phyloP scores from a whole-genome alignment of 345 rosid genomes.

The Fremontodendron californicum region DNA sequence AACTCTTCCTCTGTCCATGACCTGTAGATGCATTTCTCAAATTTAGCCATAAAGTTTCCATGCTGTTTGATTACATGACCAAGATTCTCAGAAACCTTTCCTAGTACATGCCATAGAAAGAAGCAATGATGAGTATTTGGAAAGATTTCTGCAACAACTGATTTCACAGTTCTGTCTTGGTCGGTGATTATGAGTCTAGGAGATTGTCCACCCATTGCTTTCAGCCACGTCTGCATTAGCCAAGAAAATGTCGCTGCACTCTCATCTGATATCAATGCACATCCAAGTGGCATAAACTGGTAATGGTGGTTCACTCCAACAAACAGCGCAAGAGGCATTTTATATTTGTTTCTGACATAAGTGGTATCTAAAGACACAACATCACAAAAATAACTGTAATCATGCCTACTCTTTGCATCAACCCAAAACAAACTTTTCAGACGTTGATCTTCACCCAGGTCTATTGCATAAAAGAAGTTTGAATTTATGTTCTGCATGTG shows the following conservation, averaged over 20 bases:
- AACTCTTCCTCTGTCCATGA: slow-evolving; percentile 64
- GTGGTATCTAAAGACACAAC: slow-evolving; percentile 58
- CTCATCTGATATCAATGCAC: slow-evolving; percentile 62
- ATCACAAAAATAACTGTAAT: slow-evolving; percentile 52
- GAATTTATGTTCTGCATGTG: slow-evolving; percentile 50
- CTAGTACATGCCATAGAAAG: slow-evolving; percentile 56
- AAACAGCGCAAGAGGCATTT: slow-evolving; percentile 59
- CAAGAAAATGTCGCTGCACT: slow-evolving; percentile 49
- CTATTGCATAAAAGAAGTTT: slow-evolving; percentile 63
- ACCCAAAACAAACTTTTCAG: slow-evolving; percentile 59
- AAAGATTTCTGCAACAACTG: slow-evolving; percentile 41
- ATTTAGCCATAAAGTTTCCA: slow-evolving; percentile 45
- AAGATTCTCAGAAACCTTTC: slow-evolving; percentile 53
- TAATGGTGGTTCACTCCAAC: slow-evolving; percentile 69
- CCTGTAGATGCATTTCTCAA: slow-evolving; percentile 61
- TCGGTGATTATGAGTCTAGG: slow-evolving; percentile 60
- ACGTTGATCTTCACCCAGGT: slow-evolving; percentile 56
- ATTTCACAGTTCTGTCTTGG: slow-evolving; percentile 40
- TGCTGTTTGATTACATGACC: slow-evolving; percentile 46
- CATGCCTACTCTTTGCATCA: slow-evolving; percentile 65
- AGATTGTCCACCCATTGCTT: slow-evolving; percentile 59
- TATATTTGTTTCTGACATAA: slow-evolving; percentile 56
- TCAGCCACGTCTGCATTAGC: slow-evolving; percentile 65
- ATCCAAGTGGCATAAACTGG: slow-evolving; percentile 63
- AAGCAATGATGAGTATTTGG: slow-evolving; percentile 51